Base-by-base conservation (phyloP, 495 filamentous ascomycete genomes). In the Penicillium angulare region DNA sequence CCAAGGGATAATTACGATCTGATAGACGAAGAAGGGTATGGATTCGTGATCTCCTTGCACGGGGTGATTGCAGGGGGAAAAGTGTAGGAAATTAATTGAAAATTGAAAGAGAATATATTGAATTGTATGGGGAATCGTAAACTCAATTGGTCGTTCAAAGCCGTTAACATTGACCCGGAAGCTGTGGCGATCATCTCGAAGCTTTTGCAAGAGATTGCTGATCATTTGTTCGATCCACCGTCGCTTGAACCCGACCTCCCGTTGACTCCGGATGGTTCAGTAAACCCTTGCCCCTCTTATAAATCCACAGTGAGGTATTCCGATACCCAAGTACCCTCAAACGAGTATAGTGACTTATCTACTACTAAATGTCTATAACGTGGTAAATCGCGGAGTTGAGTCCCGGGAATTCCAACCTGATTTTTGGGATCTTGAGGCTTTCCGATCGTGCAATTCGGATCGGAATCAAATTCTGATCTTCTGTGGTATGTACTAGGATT, bases 351-450 rank as follows among this genome's bases (percentile, higher is more conserved):
- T n/a, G n/a, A n/a, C n/a, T n/a, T n/a, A n/a, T n/a, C n/a, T n/a
- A n/a, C n/a, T n/a, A n/a, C 5, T 9, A 39, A 53, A 43, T 23
- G 48, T 46, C 40, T 49, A 53, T 6, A 59, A 59, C 59, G 59
- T 62, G 59, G 59, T 56, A 36, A 59, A 55, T 50, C 48, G 59
- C 40, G 55, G 55, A 61, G 58, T 41, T 35, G 9, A 15, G 32
- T 20, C 22, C 22, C 24, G n/a, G 29, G 15, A 6, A 15, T 23
- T 16, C 16, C 1, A 43, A 9, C 36, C 36, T 10, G 22, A 22
- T n/a, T n/a, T n/a, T n/a, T n/a, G n/a, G n/a, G n/a, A n/a, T n/a
- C n/a, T n/a, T n/a, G n/a, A n/a, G n/a, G n/a, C n/a, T n/a, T n/a
- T n/a, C n/a, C n/a, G n/a, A n/a, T n/a, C n/a, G n/a, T n/a, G n/a